These are phyloP conservation scores for Chaetomiaceae sp. DNA, from an alignment of 2,329 filamentous ascomycete genomes.

Conservation along the genomic window DNA sequence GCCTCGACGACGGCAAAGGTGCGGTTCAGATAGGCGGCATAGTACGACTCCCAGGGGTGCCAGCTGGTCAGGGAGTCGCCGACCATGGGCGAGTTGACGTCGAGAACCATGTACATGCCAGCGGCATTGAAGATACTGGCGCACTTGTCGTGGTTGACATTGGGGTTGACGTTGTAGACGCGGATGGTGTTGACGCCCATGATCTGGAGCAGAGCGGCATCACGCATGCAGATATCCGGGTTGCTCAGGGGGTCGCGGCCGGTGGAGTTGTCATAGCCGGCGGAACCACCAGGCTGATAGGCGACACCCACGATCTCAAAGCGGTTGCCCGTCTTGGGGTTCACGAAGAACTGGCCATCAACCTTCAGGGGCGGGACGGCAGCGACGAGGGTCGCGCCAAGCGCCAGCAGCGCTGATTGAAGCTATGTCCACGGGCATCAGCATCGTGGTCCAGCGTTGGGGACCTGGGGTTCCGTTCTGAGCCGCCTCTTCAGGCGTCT, in stretches of 20 bases:
- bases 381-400: constrained; percentile 48
- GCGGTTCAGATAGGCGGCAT: constrained; percentile 56
- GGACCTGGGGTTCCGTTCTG: too few species aligned
- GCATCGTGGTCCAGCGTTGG: neutral
- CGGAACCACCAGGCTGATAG: constrained; percentile 64
- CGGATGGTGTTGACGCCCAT: constrained; percentile 63
- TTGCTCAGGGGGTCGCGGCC: constrained; percentile 58
- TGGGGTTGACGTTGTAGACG: constrained; percentile 63
- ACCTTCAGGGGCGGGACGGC: constrained; percentile 56
- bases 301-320: constrained; percentile 65
- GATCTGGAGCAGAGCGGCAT: constrained; percentile 61
- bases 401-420: constrained; percentile 45
- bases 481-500: too few species aligned
- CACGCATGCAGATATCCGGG: constrained; percentile 53
- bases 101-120: constrained; percentile 64
- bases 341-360: constrained; percentile 55
- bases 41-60: constrained; percentile 56
- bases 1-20: constrained; percentile 64
- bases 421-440: constrained; percentile 26
- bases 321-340: constrained; percentile 51
- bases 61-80: constrained; percentile 53
- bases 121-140: constrained; percentile 64
- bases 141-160: constrained; percentile 62
- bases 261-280: constrained; percentile 52
- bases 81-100: constrained; percentile 60